These are phyloP conservation scores for Acanthamoeba castellanii DNA, from an alignment of 208 protist species.

Conservation along the genomic window DNA sequence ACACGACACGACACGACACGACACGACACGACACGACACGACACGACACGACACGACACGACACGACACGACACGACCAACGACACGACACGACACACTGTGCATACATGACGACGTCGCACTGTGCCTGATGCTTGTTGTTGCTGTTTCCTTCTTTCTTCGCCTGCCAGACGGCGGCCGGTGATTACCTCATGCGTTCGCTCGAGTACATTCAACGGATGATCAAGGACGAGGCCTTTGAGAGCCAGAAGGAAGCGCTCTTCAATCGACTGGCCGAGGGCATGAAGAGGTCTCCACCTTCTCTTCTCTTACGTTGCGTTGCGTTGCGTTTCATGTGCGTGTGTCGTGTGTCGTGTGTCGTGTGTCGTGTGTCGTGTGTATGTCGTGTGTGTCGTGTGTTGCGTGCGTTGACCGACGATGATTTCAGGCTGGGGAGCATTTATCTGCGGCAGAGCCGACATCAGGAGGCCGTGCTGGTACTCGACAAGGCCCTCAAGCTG, in stretches of 20 bases:
- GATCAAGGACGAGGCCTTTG: constrained; percentile 29
- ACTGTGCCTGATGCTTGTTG: no score
- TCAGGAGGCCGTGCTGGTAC: constrained; percentile 50
- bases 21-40: no score
- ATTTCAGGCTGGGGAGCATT: constrained; percentile 41
- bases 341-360: neutral
- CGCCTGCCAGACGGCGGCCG: neutral
- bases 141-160: no score
- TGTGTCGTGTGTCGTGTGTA: no score
- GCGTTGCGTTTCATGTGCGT: neutral
- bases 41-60: no score
- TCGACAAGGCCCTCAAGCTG: constrained; percentile 46
- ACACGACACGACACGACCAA: no score
- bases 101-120: no score
- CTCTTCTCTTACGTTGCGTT: neutral
- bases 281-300: constrained; percentile 1
- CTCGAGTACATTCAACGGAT: constrained; percentile 13
- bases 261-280: neutral
- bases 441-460: constrained; percentile 6
- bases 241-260: neutral
- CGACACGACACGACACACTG: neutral
- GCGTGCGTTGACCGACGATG: neutral
- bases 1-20: no score
- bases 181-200: constrained; percentile 29
- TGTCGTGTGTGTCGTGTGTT: no score